Evolutionary conservation across 129 eudicot species (phyloP).

Genomic region (Tagetes patula): DNA sequence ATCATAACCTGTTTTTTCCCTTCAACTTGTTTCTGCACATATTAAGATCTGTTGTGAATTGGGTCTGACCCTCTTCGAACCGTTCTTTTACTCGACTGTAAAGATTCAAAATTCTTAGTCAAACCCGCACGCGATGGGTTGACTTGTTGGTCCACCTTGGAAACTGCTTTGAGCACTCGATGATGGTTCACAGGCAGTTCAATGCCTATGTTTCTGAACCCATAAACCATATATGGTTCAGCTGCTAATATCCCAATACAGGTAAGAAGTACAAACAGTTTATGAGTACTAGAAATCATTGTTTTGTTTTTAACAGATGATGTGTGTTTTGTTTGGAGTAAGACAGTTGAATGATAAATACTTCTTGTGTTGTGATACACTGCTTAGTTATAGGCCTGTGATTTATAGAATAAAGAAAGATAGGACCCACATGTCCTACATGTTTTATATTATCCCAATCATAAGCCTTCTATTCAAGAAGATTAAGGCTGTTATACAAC

Average conservation of each 20-base stretch:
- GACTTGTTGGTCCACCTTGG: slow-evolving; percentile 35
- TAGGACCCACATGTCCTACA: slow-evolving; percentile 64
- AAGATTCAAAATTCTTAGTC: slow-evolving; percentile 47
- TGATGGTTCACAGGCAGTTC: slow-evolving; percentile 21
- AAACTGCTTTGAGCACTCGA: slow-evolving; percentile 42
- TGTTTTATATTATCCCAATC: slow-evolving; percentile 77
- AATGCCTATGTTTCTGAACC: slow-evolving; percentile 47
- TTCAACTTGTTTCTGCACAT: slow-evolving; percentile 28
- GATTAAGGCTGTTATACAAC: slow-evolving; percentile 63
- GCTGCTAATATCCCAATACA: slow-evolving; percentile 54
- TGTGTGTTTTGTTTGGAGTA: slow-evolving; percentile 28
- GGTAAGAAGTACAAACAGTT: slow-evolving; percentile 46
- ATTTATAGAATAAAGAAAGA: slow-evolving; percentile 57
- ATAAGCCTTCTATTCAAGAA: slow-evolving; percentile 57
- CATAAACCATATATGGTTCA: slow-evolving; percentile 48
- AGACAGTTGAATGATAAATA: slow-evolving; percentile 39
- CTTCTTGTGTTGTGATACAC: slow-evolving; percentile 38
- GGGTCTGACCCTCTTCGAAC: slow-evolving; percentile 91
- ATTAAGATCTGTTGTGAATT: slow-evolving; percentile 75
- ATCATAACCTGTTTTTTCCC: slow-evolving; percentile 28
- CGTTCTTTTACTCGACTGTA: slow-evolving; percentile 59
- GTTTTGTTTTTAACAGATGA: slow-evolving; percentile 35
- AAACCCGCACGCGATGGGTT: slow-evolving; percentile 36
- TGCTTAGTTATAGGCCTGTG: slow-evolving; percentile 44
- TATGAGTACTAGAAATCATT: slow-evolving; percentile 46